A percentile compares a stretch with the other conserved stretches of the same genome.
phyloP scores from a whole-genome alignment of 1,284 basidiomycete genomes.

The Dichomitus squalens region DNA sequence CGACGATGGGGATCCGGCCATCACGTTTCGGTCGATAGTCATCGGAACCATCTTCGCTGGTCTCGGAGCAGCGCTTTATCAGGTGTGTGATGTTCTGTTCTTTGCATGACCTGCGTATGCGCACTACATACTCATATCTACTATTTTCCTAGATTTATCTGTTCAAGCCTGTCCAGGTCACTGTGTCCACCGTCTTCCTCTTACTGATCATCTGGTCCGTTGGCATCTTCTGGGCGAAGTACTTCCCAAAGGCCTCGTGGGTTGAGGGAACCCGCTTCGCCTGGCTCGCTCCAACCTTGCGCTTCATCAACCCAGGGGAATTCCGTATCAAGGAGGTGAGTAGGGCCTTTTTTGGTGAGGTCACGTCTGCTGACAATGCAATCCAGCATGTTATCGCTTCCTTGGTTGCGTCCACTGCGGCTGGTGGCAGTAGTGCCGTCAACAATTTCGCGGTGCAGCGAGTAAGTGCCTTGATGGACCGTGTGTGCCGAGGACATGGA shows the following conservation, averaged over 20 bases:
- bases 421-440: slow-evolving; percentile 53
- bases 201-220: slow-evolving; percentile 58
- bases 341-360: neutral
- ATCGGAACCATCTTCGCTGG: slow-evolving; percentile 60
- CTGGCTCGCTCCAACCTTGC: slow-evolving; percentile 41
- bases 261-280: slow-evolving; percentile 46
- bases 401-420: slow-evolving; percentile 61
- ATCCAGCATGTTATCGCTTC: slow-evolving; percentile 59
- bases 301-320: slow-evolving; percentile 59
- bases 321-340: slow-evolving; percentile 65
- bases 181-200: slow-evolving; percentile 60
- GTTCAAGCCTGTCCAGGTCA: slow-evolving; percentile 61
- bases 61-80: slow-evolving; percentile 51
- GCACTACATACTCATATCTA: neutral
- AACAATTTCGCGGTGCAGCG: slow-evolving; percentile 64
- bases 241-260: slow-evolving; percentile 41
- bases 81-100: slow-evolving; percentile 39
- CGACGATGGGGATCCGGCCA: slow-evolving; percentile 60
- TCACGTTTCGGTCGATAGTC: slow-evolving; percentile 60
- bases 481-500: slow-evolving; percentile 45
- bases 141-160: slow-evolving; percentile 49
- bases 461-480: slow-evolving; percentile 38
- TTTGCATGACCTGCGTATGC: neutral
- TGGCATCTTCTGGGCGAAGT: slow-evolving; percentile 54
- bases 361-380: neutral